Conservation (phyloP, 2,329 filamentous ascomycete species). For the Penicillium sp. region DNA sequence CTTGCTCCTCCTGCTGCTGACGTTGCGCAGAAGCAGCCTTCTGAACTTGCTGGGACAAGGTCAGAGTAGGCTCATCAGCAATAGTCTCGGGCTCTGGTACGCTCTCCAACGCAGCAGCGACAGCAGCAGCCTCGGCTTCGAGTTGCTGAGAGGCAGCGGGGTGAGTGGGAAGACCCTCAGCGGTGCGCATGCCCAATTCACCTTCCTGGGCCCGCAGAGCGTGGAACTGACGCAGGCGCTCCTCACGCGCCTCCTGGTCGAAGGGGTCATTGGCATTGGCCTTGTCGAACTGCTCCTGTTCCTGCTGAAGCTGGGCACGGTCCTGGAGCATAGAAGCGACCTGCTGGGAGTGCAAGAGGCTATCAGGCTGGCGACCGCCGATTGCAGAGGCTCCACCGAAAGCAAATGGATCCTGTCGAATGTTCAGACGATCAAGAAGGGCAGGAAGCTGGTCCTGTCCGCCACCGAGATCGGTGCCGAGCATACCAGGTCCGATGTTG, state of each 20-base stretch:
- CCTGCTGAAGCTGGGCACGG: slow-evolving; percentile 60
- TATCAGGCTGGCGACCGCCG: slow-evolving; percentile 47
- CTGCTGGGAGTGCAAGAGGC: slow-evolving; percentile 55
- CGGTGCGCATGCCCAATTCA: slow-evolving; percentile 38
- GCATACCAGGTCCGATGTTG: slow-evolving; percentile 39
- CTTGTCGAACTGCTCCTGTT: slow-evolving; percentile 58
- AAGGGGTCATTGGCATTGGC: slow-evolving; percentile 46
- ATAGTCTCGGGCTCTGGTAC: slow-evolving; percentile 22
- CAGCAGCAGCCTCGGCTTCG: slow-evolving; percentile 24
- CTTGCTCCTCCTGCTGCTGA: slow-evolving; percentile 36
- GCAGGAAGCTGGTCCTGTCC: slow-evolving; percentile 71
- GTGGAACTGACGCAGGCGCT: slow-evolving; percentile 82
- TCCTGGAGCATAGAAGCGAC: slow-evolving; percentile 63
- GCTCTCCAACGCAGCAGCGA: slow-evolving; percentile 16
- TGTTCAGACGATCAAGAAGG: slow-evolving; percentile 66
- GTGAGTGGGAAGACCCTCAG: slow-evolving; percentile 44
- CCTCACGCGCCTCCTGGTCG: slow-evolving; percentile 56
- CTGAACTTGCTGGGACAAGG: slow-evolving; percentile 81
- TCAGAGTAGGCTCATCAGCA: slow-evolving; percentile 57
- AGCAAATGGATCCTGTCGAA: slow-evolving; percentile 53
- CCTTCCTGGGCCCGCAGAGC: slow-evolving; percentile 74
- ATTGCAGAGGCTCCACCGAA: slow-evolving; percentile 51
- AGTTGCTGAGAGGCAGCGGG: slow-evolving; percentile 34
- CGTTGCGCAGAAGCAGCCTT: slow-evolving; percentile 59
- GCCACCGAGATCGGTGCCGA: slow-evolving; percentile 53